These are phyloP conservation scores for Quercus lobata DNA, from an alignment of 331 rosid genomes.

Conservation along the genomic window DNA sequence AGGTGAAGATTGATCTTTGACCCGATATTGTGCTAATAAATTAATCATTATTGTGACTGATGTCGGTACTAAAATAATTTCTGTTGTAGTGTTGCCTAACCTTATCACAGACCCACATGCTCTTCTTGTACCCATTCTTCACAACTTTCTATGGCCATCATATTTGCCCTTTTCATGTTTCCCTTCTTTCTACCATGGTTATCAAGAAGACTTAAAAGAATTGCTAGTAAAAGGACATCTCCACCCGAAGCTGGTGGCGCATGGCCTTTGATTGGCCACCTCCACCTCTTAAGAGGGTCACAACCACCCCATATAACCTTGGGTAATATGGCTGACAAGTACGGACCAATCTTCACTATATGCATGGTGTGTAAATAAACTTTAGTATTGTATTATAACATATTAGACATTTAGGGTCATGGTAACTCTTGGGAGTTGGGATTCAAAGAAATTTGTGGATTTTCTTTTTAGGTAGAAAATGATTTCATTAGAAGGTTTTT, in stretches of 20 bases:
- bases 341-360: constrained; percentile 35
- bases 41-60: too few relatives aligned
- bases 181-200: neutral
- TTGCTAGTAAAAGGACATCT: neutral
- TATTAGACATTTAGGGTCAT: too few relatives aligned
- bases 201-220: neutral
- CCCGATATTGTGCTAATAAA: too few relatives aligned
- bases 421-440: too few relatives aligned
- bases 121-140: neutral
- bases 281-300: constrained; percentile 12
- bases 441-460: too few relatives aligned
- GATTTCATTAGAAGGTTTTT: too few relatives aligned
- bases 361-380: neutral
- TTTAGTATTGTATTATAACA: too few relatives aligned
- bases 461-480: too few relatives aligned
- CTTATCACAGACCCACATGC: neutral
- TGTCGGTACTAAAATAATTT: too few relatives aligned
- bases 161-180: neutral
- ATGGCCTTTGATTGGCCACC: constrained; percentile 52
- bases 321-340: constrained; percentile 36
- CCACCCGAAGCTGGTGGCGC: constrained; percentile 39
- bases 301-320: constrained; percentile 19
- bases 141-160: neutral
- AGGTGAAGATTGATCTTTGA: too few relatives aligned
- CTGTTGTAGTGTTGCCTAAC: too few relatives aligned